Conservation (phyloP, 2,329 filamentous ascomycete species). For the Nigrospora sphaerica region DNA sequence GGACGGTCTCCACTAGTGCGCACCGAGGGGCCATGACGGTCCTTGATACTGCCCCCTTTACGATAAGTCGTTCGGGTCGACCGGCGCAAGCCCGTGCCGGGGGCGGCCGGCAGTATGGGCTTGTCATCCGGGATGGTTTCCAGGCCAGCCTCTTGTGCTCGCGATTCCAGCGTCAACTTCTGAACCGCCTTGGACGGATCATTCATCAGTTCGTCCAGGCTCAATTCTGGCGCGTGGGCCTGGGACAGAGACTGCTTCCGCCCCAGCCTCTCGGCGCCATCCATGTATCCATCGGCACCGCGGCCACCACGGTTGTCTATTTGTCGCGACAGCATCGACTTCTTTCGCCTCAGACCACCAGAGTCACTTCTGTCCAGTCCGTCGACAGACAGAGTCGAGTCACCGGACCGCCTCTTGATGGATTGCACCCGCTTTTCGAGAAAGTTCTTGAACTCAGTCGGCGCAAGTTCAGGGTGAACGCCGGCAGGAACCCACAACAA, state of each 20-base stretch:
- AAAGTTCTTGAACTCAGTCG: conserved; percentile 94
- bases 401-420: conserved; percentile 77
- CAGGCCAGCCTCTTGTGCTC: conserved; percentile 33
- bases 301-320: conserved; percentile 65
- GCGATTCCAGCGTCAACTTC: conserved; percentile 55
- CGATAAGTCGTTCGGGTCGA: conserved; percentile 91
- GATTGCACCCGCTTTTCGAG: conserved; percentile 88
- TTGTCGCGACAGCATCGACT: conserved; percentile 91
- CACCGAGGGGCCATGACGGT: conserved; percentile 70
- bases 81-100: conserved; percentile 73
- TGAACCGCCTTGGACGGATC: conserved; percentile 68
- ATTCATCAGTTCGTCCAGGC: conserved; percentile 73
- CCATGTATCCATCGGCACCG: conserved; percentile 60
- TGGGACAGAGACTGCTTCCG: conserved; percentile 58
- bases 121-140: conserved; percentile 58
- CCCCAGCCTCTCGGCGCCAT: conserved; percentile 76
- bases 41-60: conserved; percentile 78
- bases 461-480: conserved; percentile 89
- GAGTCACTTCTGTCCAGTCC: conserved; percentile 44
- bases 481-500: conserved; percentile 94
- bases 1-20: conserved; percentile 50
- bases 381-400: conserved; percentile 55
- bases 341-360: conserved; percentile 71
- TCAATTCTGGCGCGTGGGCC: conserved; percentile 47
- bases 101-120: conserved; percentile 75